Base-by-base conservation (phyloP, 176 grass and related monocot genomes). In the Bolboschoenus planiculmis region DNA sequence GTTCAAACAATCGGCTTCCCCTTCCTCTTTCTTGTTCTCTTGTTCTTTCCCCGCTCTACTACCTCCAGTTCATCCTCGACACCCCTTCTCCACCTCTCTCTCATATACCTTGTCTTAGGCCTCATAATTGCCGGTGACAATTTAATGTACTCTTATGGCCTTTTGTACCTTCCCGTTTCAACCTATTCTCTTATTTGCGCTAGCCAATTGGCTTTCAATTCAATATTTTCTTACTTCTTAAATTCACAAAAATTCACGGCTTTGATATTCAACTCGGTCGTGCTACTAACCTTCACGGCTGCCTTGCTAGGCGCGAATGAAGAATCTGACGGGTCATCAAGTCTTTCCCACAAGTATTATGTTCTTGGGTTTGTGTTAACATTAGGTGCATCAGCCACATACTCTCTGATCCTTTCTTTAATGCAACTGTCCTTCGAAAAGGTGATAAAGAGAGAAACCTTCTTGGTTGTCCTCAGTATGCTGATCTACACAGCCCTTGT, bases 71-170 rank as follows among this genome's bases (percentile, higher is more conserved):
- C 23, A 58, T 60, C 88, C 79, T 87, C 63, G 30, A 71, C 62
- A 82, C 83, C 90, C 16, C 4, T 50, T 39, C 18, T 54, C 29
- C 90, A 91, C 85, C 84, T 97, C 21, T 81, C 53, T 53, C 34
- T 88, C 27, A 89, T 97, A 92, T 97, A 97, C 47, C 20, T 92
- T 39, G 66, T 4, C 59, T 83, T 97, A 72, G 95, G 95, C 1
- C 83, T 97, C 75, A 91, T 97, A 77, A 83, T 97, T 71, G 90
- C 91, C 39, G 92, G 80, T 1, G 95, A 94, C 5, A 86, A 92
- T 87, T 84, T 97, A 62, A 98, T 98, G 95, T 98, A 94, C 87
- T 95, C 95, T 55, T 95, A 95, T 48, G 92, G 95, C 36, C 84
- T 98, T 4, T 59, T 94, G 6, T 98, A 93, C 78, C 88, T 97